Evolutionary conservation across 73 alveolate species (phyloP).

Genomic region (Blepharisma japonicum): DNA sequence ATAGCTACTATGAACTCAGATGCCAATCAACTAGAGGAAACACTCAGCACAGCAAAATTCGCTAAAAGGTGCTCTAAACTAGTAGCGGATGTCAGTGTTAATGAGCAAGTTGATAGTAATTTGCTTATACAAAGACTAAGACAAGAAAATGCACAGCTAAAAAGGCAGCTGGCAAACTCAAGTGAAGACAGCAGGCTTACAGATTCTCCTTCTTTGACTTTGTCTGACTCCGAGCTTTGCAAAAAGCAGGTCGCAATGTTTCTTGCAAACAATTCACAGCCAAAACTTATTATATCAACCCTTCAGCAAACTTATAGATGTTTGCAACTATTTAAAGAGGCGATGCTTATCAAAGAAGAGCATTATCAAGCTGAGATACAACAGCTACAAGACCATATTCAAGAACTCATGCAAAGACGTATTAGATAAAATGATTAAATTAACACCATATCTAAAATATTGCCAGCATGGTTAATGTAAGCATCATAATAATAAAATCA

Average conservation of each 20-base stretch:
- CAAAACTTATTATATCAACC: not conserved
- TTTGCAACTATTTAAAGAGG: slow-evolving; percentile 27
- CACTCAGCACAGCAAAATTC: slow-evolving; percentile 86
- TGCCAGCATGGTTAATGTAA: no score
- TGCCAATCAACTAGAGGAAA: slow-evolving; percentile 81
- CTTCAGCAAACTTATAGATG: slow-evolving; percentile 12
- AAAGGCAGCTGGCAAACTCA: not conserved
- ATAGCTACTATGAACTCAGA: slow-evolving; percentile 87
- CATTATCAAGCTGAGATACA: not conserved
- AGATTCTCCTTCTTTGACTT: not conserved
- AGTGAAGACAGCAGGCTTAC: not conserved
- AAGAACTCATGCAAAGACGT: no score
- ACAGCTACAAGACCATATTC: not conserved
- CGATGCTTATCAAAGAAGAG: slow-evolving; percentile 8
- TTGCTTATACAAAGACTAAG: slow-evolving; percentile 59
- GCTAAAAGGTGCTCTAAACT: slow-evolving; percentile 90
- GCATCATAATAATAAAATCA: no score
- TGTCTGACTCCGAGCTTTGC: not conserved
- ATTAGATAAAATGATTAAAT: no score
- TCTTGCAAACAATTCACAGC: slow-evolving; percentile 6
- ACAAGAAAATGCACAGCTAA: slow-evolving; percentile 48
- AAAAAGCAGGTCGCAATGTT: slow-evolving; percentile 29
- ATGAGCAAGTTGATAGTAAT: slow-evolving; percentile 62
- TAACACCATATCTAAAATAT: no score
- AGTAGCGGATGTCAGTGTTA: slow-evolving; percentile 75